Base-by-base conservation (phyloP, 139 green algal species). In the Chlorella sp. region DNA sequence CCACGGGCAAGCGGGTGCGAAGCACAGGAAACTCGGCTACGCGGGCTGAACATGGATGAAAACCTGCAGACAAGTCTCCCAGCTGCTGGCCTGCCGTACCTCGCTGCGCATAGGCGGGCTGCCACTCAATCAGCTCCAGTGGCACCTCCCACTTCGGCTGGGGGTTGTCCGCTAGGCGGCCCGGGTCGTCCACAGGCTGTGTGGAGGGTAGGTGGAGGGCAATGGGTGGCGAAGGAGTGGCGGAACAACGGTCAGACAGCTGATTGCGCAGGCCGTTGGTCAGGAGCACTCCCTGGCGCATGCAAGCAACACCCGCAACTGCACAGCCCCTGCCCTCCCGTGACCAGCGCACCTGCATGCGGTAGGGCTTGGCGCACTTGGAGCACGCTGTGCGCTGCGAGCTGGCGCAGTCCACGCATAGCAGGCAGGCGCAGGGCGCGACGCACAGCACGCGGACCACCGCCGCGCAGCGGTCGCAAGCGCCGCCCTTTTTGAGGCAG, bases 41-140 rank as follows among this genome's bases (percentile, higher is more conserved):
- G n/a, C n/a, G n/a, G n/a, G n/a, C n/a, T n/a, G n/a, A n/a, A n/a
- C n/a, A n/a, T n/a, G n/a, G n/a, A n/a, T n/a, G n/a, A n/a, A n/a
- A n/a, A n/a, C n/a, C n/a, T n/a, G n/a, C 5, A 32, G 28, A 1
- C 68, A 32, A 20, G 9, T 30, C 34, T 24, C 38, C 34, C 19
- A 9, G 22, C 69, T 30, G 7, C 20, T 28, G 11, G 8, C 67
- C 9, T 44, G 17, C n/a, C 44, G 8, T 48, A 44, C 92, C 93
- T 14, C 30, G 70, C 89, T 98, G 96, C 26, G 94, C 88, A 80
- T 96, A 99, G 41, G 95, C 93, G 0, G 96, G 93, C 92, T 99
- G 97, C 90, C 92, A 95, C 91, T 99, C 96, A 75, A 99, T 99
- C 36, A 99, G 78, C 73, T 99, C 92, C 26, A 94, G 70, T 0